Evolutionary conservation across 176 grass and related monocot genomes (phyloP), one percentile per base, ranked within the genome.

Genomic region (Pontederia crassipes): DNA sequence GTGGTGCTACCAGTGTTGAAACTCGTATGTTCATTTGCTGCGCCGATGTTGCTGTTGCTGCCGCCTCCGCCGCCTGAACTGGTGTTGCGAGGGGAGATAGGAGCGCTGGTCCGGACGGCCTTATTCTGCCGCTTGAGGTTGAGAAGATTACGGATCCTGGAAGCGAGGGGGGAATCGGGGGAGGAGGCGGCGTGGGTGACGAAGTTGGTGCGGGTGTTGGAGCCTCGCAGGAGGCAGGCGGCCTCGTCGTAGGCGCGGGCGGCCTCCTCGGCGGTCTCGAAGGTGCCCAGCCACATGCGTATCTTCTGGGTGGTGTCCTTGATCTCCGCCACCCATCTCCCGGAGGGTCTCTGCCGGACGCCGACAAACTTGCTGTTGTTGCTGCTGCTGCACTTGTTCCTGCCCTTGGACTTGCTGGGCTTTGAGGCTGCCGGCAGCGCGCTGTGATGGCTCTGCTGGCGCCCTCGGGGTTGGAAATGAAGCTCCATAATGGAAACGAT

Each of bases 231-330:
- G 20, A 92, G 93, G 49, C 84, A 86, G 32, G 92, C 92, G 12
- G 92, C 92, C 75, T 82, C 58, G 46, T 87, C 83, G 72, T 95
- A 95, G 26, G 86, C 86, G 27, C 50, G 68, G 14, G 86, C 86
- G 0, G 86, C 78, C 58, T 73, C 83, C 69, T 89, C 86, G 2
- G 83, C 68, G 14, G 80, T 77, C 80, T 95, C 86, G 62, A 96
- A 96, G 63, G 86, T 96, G 46, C 91, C 86, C 12, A 96, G 75
- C 92, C 92, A 96, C 92, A 96, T 88, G 70, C 84, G 74, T 62
- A 98, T 98, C 64, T 98, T 98, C 59, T 88, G 87, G 12, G 87
- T 86, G 70, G 87, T 97, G 73, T 88, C 87, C 79, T 92, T 98
- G 76, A 98, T 98, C 78, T 98, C 87, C 57, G 87, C 87, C 16